Base-by-base conservation (phyloP, 768 basidiomycete genomes). In the Ramaria sp. region DNA sequence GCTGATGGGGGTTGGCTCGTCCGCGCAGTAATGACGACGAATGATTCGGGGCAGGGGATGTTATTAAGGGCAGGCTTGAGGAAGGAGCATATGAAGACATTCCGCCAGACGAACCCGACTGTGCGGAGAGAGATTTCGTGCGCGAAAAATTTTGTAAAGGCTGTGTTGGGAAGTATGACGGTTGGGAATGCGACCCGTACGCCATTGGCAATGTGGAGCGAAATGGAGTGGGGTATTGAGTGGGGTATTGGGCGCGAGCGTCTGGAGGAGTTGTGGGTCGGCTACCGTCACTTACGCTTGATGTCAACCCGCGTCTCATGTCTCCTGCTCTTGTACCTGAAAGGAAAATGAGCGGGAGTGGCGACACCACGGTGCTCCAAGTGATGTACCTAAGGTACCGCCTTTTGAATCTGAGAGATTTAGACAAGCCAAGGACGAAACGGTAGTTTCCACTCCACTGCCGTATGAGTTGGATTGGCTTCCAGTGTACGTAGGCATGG, bases 341-440 rank as follows among this genome's bases (percentile, higher is more conserved):
- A 33, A 17, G 22, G 48, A 30, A 24, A 20, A 30, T 49, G 48
- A 49, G 24, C 7, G 22, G 17, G n/a, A 7, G 27, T 11, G n/a
- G 46, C 12, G 24, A 30, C n/a, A 33, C 22, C 31, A 19, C 10
- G 48, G 42, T 22, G 48, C 9, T 27, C n/a, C 19, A 49, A 47
- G 46, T 33, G 37, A 34, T 41, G 15, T 37, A 50, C 51, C 51
- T 34, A 33, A 34, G 37, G 51, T 20, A 52, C 31, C 31, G 48
- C 31, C 15, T 33, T 39, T 34, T 20, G 51, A 22, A n/a, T 52
- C 51, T 13, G 33, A 38, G 47, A 57, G 24, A 22, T 48, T 48
- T 12, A 57, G 37, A 39, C 31, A 57, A 57, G 55, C 55, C n/a
- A 57, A 43, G 31, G 55, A 57, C 55, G 55, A 57, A 27, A 37